These are phyloP conservation scores for Salix viminalis DNA, from an alignment of 345 rosid species.

Conservation along the genomic window DNA sequence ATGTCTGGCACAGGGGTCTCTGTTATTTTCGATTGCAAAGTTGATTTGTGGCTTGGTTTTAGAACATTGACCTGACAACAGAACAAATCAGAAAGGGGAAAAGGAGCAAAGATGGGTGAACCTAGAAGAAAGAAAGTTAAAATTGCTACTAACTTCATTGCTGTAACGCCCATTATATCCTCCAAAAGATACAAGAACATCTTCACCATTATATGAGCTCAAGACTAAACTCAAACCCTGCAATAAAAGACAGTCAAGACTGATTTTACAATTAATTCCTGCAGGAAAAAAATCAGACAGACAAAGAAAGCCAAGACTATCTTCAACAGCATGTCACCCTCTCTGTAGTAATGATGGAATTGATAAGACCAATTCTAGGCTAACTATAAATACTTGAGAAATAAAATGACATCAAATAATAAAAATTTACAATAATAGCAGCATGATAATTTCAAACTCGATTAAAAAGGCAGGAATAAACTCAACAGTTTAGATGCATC, in stretches of 20 bases:
- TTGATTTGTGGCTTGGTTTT: conserved; percentile 91
- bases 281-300: background rate
- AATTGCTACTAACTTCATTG: conserved; percentile 58
- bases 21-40: conserved; percentile 61
- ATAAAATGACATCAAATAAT: background rate
- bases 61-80: conserved; percentile 68
- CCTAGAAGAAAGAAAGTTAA: conserved; percentile 3
- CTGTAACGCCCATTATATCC: conserved; percentile 96
- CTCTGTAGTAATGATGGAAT: background rate
- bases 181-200: conserved; percentile 86
- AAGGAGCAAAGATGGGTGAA: background rate
- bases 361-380: background rate
- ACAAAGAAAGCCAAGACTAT: background rate
- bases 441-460: background rate
- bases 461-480: background rate
- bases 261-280: conserved; percentile 4
- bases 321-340: background rate
- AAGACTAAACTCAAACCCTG: conserved; percentile 93
- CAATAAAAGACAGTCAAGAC: conserved; percentile 14
- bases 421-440: too few species aligned
- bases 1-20: conserved; percentile 64
- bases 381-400: background rate
- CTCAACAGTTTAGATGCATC: background rate
- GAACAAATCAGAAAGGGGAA: conserved; percentile 18
- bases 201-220: conserved; percentile 74